Base-by-base conservation (phyloP, 2,329 filamentous ascomycete species). In the Scytalidium lignicola region DNA sequence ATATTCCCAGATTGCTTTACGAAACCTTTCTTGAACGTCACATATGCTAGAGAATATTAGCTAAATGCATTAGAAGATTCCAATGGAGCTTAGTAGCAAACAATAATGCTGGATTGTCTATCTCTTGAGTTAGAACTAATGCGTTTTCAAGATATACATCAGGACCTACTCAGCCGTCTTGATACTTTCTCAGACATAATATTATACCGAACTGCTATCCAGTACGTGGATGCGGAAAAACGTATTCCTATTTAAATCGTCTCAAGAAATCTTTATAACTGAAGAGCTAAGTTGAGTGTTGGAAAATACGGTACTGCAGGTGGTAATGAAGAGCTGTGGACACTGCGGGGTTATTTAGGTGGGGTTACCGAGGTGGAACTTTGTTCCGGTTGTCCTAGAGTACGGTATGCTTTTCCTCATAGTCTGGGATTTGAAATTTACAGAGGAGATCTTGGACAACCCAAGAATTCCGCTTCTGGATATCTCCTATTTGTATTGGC, bases 21-120 rank as follows among this genome's bases (percentile, higher is more conserved):
- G 81, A 71, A 97, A 97, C 68, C 90, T 95, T 59, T 96, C 92
- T 72, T 97, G 92, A 55, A 97, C 76, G 64, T 97, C 92, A 72
- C 92, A 97, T 65, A 97, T 81, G 62, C 91, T 96, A 44, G 18
- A 10, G 15, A 41, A 39, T 46, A 18, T 21, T 44, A 37, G 7
- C 40, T 10, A 20, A 18, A n/a, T 18, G 18, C 21, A 7, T 37
- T 21, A 29, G 3, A 19, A 22, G 5, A n/a, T 9, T 40, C 5
- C 20, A 28, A n/a, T 5, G 22, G n/a, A 22, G 37, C 10, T 32
- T 22, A 15, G 19, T 23, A 44, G 17, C 19, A 48, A 19, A 57
- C 57, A 59, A 59, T 26, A 59, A 48, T 19, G 54, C 57, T 21
- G 57, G 57, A 37, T 52, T 51, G 8, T 47, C 56, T 58, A 40